These are phyloP conservation scores for Rostrohypoxylon terebratum DNA, from an alignment of 495 filamentous ascomycete species.

Conservation along the genomic window DNA sequence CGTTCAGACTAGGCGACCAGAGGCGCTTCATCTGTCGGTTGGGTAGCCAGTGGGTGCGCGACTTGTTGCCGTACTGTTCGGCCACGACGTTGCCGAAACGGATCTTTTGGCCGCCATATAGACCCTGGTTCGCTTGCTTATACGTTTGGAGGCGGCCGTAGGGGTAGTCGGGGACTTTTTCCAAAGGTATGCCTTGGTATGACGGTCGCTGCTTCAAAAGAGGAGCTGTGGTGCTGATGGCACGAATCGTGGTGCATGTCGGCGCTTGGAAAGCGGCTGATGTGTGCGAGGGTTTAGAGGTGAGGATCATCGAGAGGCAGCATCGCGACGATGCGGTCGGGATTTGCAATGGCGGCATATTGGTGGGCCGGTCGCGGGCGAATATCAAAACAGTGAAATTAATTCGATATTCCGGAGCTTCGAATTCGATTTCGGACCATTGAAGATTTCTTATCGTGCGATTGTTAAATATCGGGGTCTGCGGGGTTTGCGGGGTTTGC, in stretches of 20 bases:
- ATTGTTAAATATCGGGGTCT: neutral
- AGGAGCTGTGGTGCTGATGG: constrained; percentile 42
- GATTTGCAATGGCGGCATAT: constrained; percentile 33
- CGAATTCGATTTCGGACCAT: neutral
- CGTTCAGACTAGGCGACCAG: constrained; percentile 72
- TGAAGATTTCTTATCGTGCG: constrained; percentile 35
- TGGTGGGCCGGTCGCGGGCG: neutral
- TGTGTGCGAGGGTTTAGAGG: constrained; percentile 16
- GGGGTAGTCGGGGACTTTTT: constrained; percentile 78
- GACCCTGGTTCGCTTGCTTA: constrained; percentile 88
- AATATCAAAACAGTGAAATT: neutral
- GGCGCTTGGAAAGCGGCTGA: constrained; percentile 33
- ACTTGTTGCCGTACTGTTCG: constrained; percentile 79
- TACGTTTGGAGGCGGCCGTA: constrained; percentile 81
- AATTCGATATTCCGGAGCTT: constrained; percentile 7
- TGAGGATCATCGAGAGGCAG: constrained; percentile 15
- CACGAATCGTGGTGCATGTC: constrained; percentile 30
- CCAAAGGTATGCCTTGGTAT: constrained; percentile 46
- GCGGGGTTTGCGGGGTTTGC: neutral
- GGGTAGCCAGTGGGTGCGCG: constrained; percentile 85
- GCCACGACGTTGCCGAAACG: constrained; percentile 95
- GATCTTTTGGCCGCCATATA: constrained; percentile 82
- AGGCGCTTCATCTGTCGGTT: constrained; percentile 86
- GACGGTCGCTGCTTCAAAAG: constrained; percentile 46
- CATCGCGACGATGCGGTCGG: constrained; percentile 34